phyloP scores from a whole-genome alignment of 495 filamentous ascomycete species.

The Penicillium psychrofluorescens region DNA sequence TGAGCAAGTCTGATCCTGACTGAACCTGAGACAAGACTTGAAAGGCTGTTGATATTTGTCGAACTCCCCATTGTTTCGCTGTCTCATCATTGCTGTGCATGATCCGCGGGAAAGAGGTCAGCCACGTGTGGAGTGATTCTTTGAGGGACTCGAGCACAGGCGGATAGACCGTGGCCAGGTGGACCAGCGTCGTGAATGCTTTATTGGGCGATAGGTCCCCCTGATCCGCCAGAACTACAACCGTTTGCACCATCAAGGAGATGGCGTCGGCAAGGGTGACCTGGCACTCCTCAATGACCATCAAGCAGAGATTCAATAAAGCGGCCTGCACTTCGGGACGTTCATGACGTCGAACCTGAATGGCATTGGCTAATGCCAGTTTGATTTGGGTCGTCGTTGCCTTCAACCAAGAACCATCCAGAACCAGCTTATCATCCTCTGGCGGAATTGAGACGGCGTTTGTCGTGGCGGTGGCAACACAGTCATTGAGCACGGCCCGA shows the following conservation, averaged over 20 bases:
- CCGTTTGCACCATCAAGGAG: slow-evolving; percentile 68
- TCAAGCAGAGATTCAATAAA: slow-evolving; percentile 61
- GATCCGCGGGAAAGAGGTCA: slow-evolving; percentile 67
- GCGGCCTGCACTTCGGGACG: slow-evolving; percentile 62
- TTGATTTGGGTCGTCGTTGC: slow-evolving; percentile 80
- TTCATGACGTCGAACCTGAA: slow-evolving; percentile 71
- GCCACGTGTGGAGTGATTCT: slow-evolving; percentile 70
- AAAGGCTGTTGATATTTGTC: slow-evolving; percentile 65
- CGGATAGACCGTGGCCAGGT: slow-evolving; percentile 56
- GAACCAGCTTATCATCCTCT: slow-evolving; percentile 25
- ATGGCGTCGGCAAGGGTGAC: slow-evolving; percentile 64
- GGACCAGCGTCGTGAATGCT: slow-evolving; percentile 40
- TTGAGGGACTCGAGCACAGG: slow-evolving; percentile 62
- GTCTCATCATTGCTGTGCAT: slow-evolving; percentile 83
- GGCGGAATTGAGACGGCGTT: slow-evolving; percentile 16
- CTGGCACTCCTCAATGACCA: slow-evolving; percentile 69
- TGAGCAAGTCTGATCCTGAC: slow-evolving; percentile 62
- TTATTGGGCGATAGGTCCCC: slow-evolving; percentile 30
- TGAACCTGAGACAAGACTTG: slow-evolving; percentile 58
- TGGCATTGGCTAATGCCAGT: slow-evolving; percentile 69
- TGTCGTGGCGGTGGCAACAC: slow-evolving; percentile 8
- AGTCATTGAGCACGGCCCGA: slow-evolving; percentile 58
- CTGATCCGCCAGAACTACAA: slow-evolving; percentile 63
- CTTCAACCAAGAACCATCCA: slow-evolving; percentile 65
- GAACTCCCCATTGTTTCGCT: slow-evolving; percentile 62